Evolutionary conservation across 306 rosid genomes (phyloP).

Genomic region (Mimosa pudica): DNA sequence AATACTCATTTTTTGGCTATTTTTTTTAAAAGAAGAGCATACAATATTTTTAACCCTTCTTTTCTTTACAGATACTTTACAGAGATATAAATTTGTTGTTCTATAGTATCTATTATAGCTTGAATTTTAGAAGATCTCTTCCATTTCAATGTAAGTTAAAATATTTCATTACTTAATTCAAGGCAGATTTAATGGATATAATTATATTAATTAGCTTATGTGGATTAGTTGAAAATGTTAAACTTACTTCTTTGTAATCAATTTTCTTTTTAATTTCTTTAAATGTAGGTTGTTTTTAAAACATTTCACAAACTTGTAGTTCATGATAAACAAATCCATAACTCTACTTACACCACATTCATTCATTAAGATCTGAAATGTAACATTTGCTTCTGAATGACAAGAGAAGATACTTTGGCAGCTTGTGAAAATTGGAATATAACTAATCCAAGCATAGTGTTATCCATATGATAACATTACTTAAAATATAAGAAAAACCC

Average conservation of each 20-base stretch:
- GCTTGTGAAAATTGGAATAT: conserved; percentile 28
- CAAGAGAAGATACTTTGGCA: conserved; percentile 26
- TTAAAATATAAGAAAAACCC: conserved; percentile 23
- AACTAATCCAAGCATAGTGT: conserved; percentile 33
- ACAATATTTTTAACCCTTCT: neutral
- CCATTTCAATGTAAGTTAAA: too few relatives aligned
- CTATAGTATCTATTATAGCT: too few relatives aligned
- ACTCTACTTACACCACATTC: neutral
- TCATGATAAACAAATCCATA: neutral
- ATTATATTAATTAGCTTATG: too few relatives aligned
- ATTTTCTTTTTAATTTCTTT: neutral
- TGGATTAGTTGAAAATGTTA: too few relatives aligned
- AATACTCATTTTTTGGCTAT: neutral
- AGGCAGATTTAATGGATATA: too few relatives aligned
- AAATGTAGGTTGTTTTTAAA: neutral
- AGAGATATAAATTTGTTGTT: too few relatives aligned
- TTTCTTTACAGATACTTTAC: neutral
- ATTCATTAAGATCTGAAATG: neutral
- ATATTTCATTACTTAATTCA: too few relatives aligned
- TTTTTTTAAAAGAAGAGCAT: too few relatives aligned
- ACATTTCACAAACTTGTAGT: neutral
- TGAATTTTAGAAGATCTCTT: too few relatives aligned
- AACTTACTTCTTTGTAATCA: neutral
- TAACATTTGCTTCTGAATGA: conserved; percentile 10
- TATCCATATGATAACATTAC: conserved; percentile 36